Base-by-base conservation (phyloP, 805 yeast species). In the Myxozyma kluyveri region DNA sequence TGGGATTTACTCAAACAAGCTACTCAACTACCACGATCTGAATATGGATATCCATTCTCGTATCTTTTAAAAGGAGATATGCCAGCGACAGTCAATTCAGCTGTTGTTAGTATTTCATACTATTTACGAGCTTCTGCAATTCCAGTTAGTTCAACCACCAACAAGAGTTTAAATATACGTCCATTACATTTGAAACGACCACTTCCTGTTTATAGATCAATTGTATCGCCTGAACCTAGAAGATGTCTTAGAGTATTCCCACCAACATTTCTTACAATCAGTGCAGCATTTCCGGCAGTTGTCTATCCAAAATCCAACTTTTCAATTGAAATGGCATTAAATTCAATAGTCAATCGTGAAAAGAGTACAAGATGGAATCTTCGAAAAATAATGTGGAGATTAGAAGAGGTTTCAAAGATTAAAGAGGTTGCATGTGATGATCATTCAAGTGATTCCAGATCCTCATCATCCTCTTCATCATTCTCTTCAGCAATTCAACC, bases 201-300 rank as follows among this genome's bases (percentile, higher is more conserved):
- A 0, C 67, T 93, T 6, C 77, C 83, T 59, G 75, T 93, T 1
- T 76, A 85, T 41, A 77, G 99, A 62, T 84, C 95, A 51, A 80
- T 91, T 27, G 67, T 87, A 22, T 73, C 88, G 42, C 91, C 93
- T 4, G 86, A 87, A 2, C 96, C 90, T 65, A 76, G 89, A 61
- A 88, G 86, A 64, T 87, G 96, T 1, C 71, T 88, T 35, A 78
- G 99, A 55, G 87, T 93, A 1, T 93, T 93, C 69, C 99, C 99
- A 0, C 98, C 99, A 5, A 91, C 98, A 0, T 86, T 85, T 39
- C 83, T 93, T 33, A 83, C 88, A 2, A 95, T 96, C 4, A 80
- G 85, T 24, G 93, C 95, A 6, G 85, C 83, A 14, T 72, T 93
- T 45, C 99, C 99, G 1, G 86, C 86, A 57, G 96, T 89, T 14